A percentile compares a stretch with the other conserved stretches of the same genome.
Conservation (phyloP, 257 asterid genomes). For the Marsdenia floribunda region DNA sequence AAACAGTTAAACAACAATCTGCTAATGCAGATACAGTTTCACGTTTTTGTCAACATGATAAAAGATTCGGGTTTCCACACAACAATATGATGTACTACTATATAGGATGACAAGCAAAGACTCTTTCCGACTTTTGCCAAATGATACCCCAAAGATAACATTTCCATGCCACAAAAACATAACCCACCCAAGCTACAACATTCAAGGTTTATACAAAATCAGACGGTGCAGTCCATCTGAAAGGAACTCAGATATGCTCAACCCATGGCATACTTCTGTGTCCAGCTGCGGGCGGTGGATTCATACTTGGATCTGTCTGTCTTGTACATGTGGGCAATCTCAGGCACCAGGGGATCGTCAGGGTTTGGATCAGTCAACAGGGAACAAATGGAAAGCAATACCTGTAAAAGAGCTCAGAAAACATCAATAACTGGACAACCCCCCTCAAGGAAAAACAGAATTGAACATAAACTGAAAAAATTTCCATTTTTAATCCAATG, state of each 20-base stretch:
- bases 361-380: conserved; percentile 90
- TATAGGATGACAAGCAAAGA: not conserved
- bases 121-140: not conserved
- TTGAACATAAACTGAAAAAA: not conserved
- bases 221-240: not conserved
- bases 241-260: conserved; percentile 10
- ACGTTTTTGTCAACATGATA: not conserved
- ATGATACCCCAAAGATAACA: not conserved
- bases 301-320: conserved; percentile 74
- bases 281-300: conserved; percentile 88
- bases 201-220: conserved; percentile 3
- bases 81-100: not conserved
- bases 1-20: not conserved
- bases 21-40: not conserved
- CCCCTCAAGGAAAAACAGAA: not conserved
- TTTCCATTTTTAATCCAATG: not conserved
- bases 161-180: not conserved
- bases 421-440: not conserved
- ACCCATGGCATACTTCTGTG: conserved; percentile 92
- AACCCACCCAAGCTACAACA: not conserved
- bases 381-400: conserved; percentile 77
- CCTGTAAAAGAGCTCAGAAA: conserved; percentile 31
- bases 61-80: not conserved
- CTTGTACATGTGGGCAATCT: conserved; percentile 92
- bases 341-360: conserved; percentile 87